phyloP scores from a whole-genome alignment of 306 rosid species.

The Citrullus mucosospermus region DNA sequence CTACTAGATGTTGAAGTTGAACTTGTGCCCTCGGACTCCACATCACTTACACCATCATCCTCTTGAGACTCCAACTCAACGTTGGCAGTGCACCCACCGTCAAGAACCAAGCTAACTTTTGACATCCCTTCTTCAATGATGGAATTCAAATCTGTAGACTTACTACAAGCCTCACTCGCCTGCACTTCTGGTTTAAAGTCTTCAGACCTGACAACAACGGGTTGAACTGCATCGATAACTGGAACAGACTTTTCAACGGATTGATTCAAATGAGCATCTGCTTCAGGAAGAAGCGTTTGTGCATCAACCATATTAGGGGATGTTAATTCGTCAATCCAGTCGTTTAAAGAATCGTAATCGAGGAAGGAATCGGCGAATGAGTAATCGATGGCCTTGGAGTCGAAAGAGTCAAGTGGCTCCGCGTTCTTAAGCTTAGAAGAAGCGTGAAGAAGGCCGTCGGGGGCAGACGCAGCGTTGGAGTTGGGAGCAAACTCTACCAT shows the following conservation, averaged over 20 bases:
- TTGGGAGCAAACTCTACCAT: constrained; percentile 22
- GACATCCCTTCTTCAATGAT: constrained; percentile 31
- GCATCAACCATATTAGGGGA: constrained; percentile 20
- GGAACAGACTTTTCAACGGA: not conserved
- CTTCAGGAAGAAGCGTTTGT: not conserved
- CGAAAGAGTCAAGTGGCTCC: constrained; percentile 16
- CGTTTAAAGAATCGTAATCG: constrained; percentile 40
- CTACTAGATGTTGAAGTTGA: constrained; percentile 21
- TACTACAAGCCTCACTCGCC: constrained; percentile 10
- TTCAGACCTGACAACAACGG: not conserved
- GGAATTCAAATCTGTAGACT: constrained; percentile 11
- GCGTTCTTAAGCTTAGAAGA: constrained; percentile 18
- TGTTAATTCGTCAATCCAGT: constrained; percentile 22
- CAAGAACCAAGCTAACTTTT: constrained; percentile 33
- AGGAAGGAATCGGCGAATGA: constrained; percentile 51
- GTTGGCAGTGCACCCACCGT: constrained; percentile 10
- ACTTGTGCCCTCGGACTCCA: constrained; percentile 26
- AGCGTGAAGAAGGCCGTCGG: constrained; percentile 14
- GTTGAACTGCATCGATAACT: not conserved
- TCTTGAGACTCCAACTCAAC: not conserved
- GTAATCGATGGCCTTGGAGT: constrained; percentile 15
- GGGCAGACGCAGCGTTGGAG: not conserved
- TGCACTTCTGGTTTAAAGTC: not conserved
- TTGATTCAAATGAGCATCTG: not conserved
- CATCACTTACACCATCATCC: constrained; percentile 23